Percentiles rank a stretch among this genome's conserved stretches.
Evolutionary conservation across 2,329 filamentous ascomycete genomes (phyloP).

Genomic region (Exophiala aquamarina): DNA sequence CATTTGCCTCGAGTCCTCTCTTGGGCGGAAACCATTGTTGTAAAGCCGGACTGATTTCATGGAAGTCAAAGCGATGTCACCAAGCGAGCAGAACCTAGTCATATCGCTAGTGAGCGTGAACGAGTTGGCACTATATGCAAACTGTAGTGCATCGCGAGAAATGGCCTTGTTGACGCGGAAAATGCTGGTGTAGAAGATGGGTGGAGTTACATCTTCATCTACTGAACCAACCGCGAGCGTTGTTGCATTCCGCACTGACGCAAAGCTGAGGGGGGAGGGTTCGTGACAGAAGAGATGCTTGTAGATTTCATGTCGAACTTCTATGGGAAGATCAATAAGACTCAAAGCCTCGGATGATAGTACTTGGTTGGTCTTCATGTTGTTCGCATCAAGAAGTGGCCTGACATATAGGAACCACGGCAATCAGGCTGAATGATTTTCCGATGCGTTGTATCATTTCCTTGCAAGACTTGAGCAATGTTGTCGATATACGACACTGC

Average conservation of each 20-base stretch:
- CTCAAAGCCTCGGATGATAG: neutral
- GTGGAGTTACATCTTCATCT: conserved; percentile 3
- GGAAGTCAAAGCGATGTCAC: conserved; percentile 12
- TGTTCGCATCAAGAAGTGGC: neutral
- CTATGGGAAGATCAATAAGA: conserved; percentile 15
- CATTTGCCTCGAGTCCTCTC: conserved; percentile 3
- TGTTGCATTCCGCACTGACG: conserved; percentile 4
- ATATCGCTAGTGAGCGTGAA: conserved; percentile 17
- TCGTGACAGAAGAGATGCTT: conserved; percentile 17
- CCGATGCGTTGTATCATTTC: no score
- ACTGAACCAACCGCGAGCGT: neutral
- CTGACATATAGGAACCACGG: no score
- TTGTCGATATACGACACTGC: no score
- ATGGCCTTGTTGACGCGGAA: conserved; percentile 22
- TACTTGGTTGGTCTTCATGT: conserved; percentile 1
- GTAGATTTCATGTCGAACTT: conserved; percentile 22
- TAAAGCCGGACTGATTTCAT: conserved; percentile 15
- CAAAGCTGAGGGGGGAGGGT: conserved; percentile 11
- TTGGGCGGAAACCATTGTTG: conserved; percentile 8
- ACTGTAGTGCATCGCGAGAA: conserved; percentile 19
- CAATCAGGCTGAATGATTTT: no score
- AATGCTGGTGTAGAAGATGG: conserved; percentile 17
- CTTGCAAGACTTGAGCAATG: no score
- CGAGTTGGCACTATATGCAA: conserved; percentile 18
- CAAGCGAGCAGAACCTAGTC: conserved; percentile 9